Percentiles rank a stretch among this genome's conserved stretches.
Evolutionary conservation across 2,329 filamentous ascomycete genomes (phyloP).

Genomic region (Fonsecaea pugnacius): DNA sequence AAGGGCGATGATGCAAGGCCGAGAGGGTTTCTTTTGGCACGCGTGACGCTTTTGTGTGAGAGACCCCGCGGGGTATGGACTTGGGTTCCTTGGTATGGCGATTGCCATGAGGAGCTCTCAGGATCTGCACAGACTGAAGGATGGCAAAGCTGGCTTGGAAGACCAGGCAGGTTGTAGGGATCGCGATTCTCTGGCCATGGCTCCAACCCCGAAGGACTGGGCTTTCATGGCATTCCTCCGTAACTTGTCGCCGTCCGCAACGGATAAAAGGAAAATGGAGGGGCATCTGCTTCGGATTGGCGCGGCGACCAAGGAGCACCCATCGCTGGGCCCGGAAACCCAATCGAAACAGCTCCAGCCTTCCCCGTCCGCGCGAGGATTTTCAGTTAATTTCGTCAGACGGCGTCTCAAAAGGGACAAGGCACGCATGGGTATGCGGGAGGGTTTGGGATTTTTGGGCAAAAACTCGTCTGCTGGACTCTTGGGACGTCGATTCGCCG

Average conservation of each 20-base stretch:
- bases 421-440: background rate
- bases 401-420: background rate
- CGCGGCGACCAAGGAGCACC: conserved; percentile 5
- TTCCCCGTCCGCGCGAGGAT: conserved; percentile 18
- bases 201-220: background rate
- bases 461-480: background rate
- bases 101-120: background rate
- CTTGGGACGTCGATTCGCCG: background rate
- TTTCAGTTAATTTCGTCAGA: conserved; percentile 15
- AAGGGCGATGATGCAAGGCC: conserved; percentile 12
- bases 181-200: conserved; percentile 3
- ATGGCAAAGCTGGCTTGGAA: background rate
- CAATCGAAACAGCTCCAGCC: conserved; percentile 20
- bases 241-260: background rate
- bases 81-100: conserved; percentile 6
- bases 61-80: conserved; percentile 1
- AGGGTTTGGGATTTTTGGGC: conserved; percentile 2
- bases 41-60: background rate
- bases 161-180: background rate
- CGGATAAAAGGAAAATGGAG: conserved; percentile 31
- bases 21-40: background rate
- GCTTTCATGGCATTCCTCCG: background rate
- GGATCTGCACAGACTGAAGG: background rate
- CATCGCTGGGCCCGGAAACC: conserved; percentile 4
- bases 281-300: conserved; percentile 5